Conservation (phyloP, 2,329 filamentous ascomycete genomes). For the Aureobasidium pullulans region DNA sequence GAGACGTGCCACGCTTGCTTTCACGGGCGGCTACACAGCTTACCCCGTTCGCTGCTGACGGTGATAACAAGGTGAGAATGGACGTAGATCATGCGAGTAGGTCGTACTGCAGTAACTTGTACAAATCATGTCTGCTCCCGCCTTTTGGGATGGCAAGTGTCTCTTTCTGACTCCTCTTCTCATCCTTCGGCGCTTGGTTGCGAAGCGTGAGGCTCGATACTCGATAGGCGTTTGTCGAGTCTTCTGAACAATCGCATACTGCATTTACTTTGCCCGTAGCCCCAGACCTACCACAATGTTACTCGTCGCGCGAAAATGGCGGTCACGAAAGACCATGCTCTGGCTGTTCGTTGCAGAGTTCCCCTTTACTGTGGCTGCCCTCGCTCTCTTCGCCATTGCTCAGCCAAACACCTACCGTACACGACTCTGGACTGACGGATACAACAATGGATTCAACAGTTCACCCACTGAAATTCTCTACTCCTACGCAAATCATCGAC, state of each 20-base stretch:
- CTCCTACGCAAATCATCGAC: conserved; percentile 63
- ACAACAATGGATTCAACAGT: conserved; percentile 65
- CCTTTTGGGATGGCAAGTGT: neutral
- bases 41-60: conserved; percentile 6
- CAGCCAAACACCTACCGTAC: conserved; percentile 67
- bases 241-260: neutral
- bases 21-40: conserved; percentile 11
- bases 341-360: conserved; percentile 60
- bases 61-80: neutral
- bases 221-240: neutral
- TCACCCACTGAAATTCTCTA: conserved; percentile 63
- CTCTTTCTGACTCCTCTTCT: neutral
- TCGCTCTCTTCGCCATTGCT: conserved; percentile 66
- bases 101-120: neutral
- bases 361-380: conserved; percentile 53
- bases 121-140: conserved; percentile 10
- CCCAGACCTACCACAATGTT: conserved; percentile 2
- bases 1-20: neutral
- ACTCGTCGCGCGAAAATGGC: conserved; percentile 46
- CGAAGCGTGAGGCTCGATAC: neutral
- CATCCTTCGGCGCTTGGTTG: neutral
- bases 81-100: neutral
- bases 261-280: neutral
- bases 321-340: conserved; percentile 44
- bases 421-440: conserved; percentile 65